A percentile compares a stretch with the other conserved stretches of the same genome.
Evolutionary conservation across 345 rosid genomes (phyloP).

Genomic region (Sisymbrium altissimum): DNA sequence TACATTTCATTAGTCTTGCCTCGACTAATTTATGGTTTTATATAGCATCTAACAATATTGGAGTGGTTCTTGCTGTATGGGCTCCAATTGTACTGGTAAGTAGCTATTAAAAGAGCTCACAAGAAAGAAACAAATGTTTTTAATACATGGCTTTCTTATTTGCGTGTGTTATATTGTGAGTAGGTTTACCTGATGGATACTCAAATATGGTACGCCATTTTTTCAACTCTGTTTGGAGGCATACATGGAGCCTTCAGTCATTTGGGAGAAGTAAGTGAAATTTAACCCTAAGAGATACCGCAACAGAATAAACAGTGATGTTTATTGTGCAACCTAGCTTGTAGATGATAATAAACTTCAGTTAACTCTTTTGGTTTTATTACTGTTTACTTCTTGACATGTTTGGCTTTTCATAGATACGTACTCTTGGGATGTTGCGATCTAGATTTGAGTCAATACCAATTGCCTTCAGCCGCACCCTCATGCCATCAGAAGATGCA

Average conservation of each 20-base stretch:
- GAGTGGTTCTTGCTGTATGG: slow-evolving; percentile 85
- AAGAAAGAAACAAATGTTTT: not conserved
- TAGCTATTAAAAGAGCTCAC: slow-evolving; percentile 13
- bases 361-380: slow-evolving; percentile 6
- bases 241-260: slow-evolving; percentile 93
- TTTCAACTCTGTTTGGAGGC: slow-evolving; percentile 89
- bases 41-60: slow-evolving; percentile 65
- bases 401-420: slow-evolving; percentile 51
- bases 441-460: slow-evolving; percentile 87
- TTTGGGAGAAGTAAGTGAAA: slow-evolving; percentile 84
- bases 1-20: not conserved
- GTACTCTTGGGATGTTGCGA: slow-evolving; percentile 91
- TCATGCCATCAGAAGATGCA: slow-evolving; percentile 53
- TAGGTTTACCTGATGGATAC: slow-evolving; percentile 91
- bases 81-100: slow-evolving; percentile 87
- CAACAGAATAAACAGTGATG: not conserved
- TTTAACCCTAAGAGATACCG: not conserved
- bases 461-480: slow-evolving; percentile 54
- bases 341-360: slow-evolving; percentile 4
- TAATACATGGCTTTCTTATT: not conserved
- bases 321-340: not conserved
- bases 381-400: slow-evolving; percentile 18
- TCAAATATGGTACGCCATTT: slow-evolving; percentile 98
- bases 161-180: slow-evolving; percentile 3
- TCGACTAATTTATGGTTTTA: slow-evolving; percentile 23